A percentile compares a stretch with the other conserved stretches of the same genome.
phyloP scores from a whole-genome alignment of 2,329 filamentous ascomycete species.

The Aspergillus pseudotamarii region DNA sequence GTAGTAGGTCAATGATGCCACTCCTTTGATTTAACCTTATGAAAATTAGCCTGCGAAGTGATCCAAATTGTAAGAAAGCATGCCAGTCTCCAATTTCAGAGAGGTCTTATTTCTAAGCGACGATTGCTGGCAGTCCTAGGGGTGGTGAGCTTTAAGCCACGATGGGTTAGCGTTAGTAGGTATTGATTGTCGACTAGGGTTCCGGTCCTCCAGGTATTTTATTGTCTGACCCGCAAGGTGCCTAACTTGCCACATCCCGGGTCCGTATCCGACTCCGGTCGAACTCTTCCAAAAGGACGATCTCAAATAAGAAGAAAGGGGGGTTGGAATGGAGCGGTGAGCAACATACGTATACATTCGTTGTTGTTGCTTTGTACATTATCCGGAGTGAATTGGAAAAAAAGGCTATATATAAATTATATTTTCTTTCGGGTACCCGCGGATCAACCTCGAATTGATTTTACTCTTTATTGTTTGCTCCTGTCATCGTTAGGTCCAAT shows the following conservation, averaged over 20 bases:
- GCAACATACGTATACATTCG: background rate
- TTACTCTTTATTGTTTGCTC: background rate
- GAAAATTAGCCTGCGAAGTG: background rate
- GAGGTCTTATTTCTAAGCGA: background rate
- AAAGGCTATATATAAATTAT: no score
- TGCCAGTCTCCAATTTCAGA: background rate
- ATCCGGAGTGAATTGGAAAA: background rate
- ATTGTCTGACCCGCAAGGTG: background rate
- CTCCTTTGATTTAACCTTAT: background rate
- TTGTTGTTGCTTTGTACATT: background rate
- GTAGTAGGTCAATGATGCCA: no score
- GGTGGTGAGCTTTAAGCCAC: background rate
- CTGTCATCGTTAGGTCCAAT: background rate
- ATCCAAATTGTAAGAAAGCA: background rate
- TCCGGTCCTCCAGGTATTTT: no score
- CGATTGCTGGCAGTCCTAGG: background rate
- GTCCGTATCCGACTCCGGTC: background rate
- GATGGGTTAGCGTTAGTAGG: background rate
- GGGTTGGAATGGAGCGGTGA: background rate
- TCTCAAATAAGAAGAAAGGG: background rate
- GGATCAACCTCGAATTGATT: background rate
- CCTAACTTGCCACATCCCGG: background rate
- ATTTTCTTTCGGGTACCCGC: no score
- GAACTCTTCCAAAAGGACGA: background rate
- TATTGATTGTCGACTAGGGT: no score